These are phyloP conservation scores for Saccharomyces paradoxus DNA, from an alignment of 805 yeast species.

Conservation along the genomic window DNA sequence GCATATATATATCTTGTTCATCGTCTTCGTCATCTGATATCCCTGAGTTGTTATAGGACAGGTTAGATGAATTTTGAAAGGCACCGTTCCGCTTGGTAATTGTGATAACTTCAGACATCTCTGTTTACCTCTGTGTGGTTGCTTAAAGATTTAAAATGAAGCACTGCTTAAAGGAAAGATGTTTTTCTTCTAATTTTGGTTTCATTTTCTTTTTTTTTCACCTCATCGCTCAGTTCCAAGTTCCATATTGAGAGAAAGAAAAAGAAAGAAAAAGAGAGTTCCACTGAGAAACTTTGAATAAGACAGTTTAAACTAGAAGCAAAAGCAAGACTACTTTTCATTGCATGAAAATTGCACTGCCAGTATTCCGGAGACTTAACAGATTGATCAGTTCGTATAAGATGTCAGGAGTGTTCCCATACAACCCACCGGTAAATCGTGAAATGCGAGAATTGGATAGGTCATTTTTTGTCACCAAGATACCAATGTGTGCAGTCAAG, in stretches of 20 bases:
- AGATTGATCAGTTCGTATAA: background rate
- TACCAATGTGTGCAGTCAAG: constrained; percentile 57
- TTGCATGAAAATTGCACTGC: background rate
- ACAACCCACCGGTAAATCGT: constrained; percentile 59
- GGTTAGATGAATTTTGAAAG: constrained; percentile 15
- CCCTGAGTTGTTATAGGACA: constrained; percentile 4
- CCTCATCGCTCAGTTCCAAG: background rate
- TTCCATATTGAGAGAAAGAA: background rate
- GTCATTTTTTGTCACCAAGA: constrained; percentile 46
- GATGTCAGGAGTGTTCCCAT: constrained; percentile 13
- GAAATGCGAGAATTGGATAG: constrained; percentile 61
- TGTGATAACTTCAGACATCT: constrained; percentile 26
- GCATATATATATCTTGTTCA: constrained; percentile 37
- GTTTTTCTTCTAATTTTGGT: background rate
- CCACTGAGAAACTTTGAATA: background rate
- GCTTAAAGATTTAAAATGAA: background rate
- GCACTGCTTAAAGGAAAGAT: background rate
- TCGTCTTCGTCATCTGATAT: constrained; percentile 7
- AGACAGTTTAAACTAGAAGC: background rate
- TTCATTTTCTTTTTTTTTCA: background rate
- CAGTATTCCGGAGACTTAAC: background rate
- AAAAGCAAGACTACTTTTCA: background rate
- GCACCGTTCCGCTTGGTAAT: constrained; percentile 22
- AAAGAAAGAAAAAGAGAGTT: background rate
- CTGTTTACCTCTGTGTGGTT: background rate